phyloP scores from a whole-genome alignment of 345 rosid genomes.

The Syzygium aromaticum region DNA sequence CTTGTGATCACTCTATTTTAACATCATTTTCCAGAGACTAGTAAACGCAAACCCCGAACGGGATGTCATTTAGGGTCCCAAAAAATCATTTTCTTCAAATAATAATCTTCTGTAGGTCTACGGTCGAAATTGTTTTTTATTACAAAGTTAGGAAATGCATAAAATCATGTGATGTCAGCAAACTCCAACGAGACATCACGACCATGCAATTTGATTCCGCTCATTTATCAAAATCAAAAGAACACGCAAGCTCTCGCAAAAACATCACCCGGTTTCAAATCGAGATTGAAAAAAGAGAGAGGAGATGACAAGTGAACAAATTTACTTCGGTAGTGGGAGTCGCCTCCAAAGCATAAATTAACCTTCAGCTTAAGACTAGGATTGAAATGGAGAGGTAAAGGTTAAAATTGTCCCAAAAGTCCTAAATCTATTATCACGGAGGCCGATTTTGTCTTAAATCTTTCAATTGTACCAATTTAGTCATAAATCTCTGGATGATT shows the following conservation, averaged over 20 bases:
- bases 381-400: too few species aligned
- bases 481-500: too few species aligned
- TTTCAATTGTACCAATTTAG: too few species aligned
- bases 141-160: not conserved
- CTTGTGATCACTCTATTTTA: not conserved
- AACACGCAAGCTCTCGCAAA: not conserved
- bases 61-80: not conserved
- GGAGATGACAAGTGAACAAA: not conserved
- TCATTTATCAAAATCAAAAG: not conserved
- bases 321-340: too few species aligned
- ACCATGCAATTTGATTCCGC: not conserved
- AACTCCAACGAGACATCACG: not conserved
- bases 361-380: too few species aligned
- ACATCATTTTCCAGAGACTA: not conserved
- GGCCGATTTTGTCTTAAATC: too few species aligned
- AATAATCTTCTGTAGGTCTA: not conserved
- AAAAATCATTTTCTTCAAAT: not conserved
- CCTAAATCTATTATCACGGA: too few species aligned
- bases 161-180: not conserved
- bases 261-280: not conserved
- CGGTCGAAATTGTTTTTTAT: not conserved
- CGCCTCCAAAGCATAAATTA: too few species aligned
- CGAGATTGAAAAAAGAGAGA: not conserved
- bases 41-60: not conserved
- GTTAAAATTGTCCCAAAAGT: too few species aligned